Evolutionary conservation across 352 stramenopile genomes (phyloP), one percentile per base, ranked within the genome.

Genomic region (Phytophthora europaea): DNA sequence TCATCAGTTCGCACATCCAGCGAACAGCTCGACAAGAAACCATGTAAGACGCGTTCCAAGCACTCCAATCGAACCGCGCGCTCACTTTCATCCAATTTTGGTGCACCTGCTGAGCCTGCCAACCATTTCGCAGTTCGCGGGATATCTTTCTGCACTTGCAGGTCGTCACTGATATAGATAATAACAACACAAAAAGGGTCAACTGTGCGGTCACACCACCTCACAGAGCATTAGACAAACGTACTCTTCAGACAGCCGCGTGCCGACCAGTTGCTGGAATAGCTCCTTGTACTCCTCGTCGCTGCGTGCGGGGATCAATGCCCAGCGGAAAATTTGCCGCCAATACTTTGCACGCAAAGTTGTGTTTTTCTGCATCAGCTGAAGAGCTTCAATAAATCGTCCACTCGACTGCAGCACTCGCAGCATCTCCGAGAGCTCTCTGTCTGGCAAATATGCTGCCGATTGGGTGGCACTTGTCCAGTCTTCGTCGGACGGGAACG

Each of bases 131-230:
- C 80, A 10, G 88, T 94, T 8, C 89, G 87, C 28, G 89, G 89
- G 22, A 96, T 88, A 48, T 96, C 89, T 62, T 96, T 96, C 26
- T 93, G 78, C 0, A 96, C 79, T 67, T 96, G 89, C 1, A 86
- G 77, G 2, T 76, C 75, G 50, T 96, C 89, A 33, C 86, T 93
- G 22, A 1, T 74, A 13, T 31, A 31, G n/a, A 67, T 13, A 40
- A 40, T 20, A 31, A 31, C 26, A 31, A 31, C 28, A 66, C 3
- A 47, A 61, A 38, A n/a, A 40, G 54, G 28, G 16, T 67, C 8
- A 31, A 4, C 28, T 31, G 4, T 31, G 28, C 4, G 7, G 36
- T 43, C 13, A 16, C 36, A 43, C 36, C 36, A 23, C n/a, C 43
- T n/a, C 43, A 51, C 10, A 51, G 9, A 53, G 2, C 7, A 8